Conservation (phyloP, 1,284 basidiomycete genomes). For the Puccinia coronata region DNA sequence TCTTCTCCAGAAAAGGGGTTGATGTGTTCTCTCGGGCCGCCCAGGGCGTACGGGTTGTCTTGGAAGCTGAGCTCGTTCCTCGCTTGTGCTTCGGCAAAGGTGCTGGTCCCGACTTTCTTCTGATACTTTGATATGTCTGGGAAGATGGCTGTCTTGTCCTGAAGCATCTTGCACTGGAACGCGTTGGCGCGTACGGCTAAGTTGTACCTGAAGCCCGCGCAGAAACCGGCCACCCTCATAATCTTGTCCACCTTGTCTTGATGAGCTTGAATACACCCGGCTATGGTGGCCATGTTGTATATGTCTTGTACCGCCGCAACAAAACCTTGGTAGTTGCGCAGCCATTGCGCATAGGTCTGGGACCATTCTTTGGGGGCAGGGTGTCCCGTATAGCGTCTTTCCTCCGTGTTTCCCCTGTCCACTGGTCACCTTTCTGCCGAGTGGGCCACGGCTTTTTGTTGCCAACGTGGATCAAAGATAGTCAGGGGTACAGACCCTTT, state of each 20-base stretch:
- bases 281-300: too few relatives aligned
- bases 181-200: background rate
- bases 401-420: too few relatives aligned
- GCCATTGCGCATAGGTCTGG: too few relatives aligned
- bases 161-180: background rate
- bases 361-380: too few relatives aligned
- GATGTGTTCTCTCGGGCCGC: background rate
- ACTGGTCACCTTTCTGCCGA: background rate
- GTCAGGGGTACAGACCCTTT: background rate
- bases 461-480: background rate
- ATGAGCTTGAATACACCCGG: too few relatives aligned
- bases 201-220: constrained; percentile 2
- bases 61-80: background rate
- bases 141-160: background rate
- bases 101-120: background rate
- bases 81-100: background rate
- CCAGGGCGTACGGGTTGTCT: background rate
- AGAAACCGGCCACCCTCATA: too few relatives aligned
- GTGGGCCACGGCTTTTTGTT: background rate
- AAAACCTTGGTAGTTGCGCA: too few relatives aligned
- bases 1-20: background rate
- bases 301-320: too few relatives aligned
- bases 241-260: too few relatives aligned
- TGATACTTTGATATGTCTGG: background rate
- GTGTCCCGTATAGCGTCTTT: too few relatives aligned